phyloP scores from a whole-genome alignment of 148 eudicot species.

The Rhododendron henanense region DNA sequence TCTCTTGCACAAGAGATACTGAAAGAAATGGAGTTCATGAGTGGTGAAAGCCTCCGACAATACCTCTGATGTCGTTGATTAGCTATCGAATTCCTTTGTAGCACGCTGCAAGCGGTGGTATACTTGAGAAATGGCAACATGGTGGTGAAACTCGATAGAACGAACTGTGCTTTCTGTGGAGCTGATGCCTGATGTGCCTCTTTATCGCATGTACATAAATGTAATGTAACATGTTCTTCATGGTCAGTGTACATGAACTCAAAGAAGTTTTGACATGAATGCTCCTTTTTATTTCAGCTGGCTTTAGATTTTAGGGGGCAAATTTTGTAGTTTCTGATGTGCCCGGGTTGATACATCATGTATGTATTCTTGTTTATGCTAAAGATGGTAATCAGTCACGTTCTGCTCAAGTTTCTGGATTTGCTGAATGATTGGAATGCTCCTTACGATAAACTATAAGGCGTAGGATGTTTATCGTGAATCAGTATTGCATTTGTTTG shows the following conservation, averaged over 20 bases:
- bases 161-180: not conserved
- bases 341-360: not conserved
- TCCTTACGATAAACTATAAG: not conserved
- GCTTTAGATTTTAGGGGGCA: not conserved
- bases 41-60: slow-evolving; percentile 83
- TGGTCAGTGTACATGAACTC: not conserved
- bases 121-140: not conserved
- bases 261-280: not conserved
- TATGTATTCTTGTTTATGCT: not conserved
- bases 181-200: not conserved
- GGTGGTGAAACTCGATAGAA: not conserved
- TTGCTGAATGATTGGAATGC: not conserved
- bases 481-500: too few relatives aligned
- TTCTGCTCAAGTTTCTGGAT: not conserved
- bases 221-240: not conserved
- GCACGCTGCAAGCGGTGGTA: not conserved
- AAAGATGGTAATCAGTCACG: not conserved
- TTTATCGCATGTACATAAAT: slow-evolving; percentile 3
- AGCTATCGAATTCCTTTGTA: not conserved
- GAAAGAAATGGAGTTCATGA: slow-evolving; percentile 76
- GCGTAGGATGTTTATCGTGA: too few relatives aligned
- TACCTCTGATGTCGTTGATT: slow-evolving; percentile 43
- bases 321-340: not conserved
- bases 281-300: not conserved
- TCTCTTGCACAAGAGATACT: slow-evolving; percentile 88